phyloP scores from a whole-genome alignment of 2,329 filamentous ascomycete species.

The Cercospora citrullina region DNA sequence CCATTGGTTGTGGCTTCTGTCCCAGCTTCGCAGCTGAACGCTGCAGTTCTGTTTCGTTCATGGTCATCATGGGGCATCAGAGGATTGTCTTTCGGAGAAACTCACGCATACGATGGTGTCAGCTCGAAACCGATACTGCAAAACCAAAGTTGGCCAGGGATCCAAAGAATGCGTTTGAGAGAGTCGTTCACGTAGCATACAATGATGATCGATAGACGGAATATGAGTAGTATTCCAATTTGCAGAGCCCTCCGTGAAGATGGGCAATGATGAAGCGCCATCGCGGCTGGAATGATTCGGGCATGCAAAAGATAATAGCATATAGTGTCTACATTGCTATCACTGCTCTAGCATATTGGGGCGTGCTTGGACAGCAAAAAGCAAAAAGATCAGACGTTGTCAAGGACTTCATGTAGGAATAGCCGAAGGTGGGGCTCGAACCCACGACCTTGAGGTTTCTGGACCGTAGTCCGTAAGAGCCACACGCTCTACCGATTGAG shows the following conservation, averaged over 20 bases:
- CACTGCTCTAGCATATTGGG: background rate
- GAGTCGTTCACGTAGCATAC: background rate
- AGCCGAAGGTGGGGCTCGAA: constrained; percentile 10
- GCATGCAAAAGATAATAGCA: background rate
- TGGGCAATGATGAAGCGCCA: background rate
- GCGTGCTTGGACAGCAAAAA: background rate
- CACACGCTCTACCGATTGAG: constrained; percentile 54
- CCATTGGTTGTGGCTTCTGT: background rate
- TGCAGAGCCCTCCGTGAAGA: background rate
- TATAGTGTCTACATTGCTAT: background rate
- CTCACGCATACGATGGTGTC: background rate
- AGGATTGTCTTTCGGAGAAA: background rate
- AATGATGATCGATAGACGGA: background rate
- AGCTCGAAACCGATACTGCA: background rate
- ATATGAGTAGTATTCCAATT: background rate
- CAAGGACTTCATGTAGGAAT: constrained; percentile 1
- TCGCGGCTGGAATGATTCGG: background rate
- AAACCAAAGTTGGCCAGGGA: background rate
- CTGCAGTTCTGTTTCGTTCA: constrained; percentile 2
- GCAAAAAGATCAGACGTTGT: background rate
- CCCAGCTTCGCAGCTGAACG: background rate
- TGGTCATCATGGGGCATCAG: background rate
- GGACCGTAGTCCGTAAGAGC: constrained; percentile 25
- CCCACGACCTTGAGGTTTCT: constrained; percentile 8
- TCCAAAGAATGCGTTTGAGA: background rate